Base-by-base conservation (phyloP, 2,329 filamentous ascomycete species). In the Colletotrichum magnum region DNA sequence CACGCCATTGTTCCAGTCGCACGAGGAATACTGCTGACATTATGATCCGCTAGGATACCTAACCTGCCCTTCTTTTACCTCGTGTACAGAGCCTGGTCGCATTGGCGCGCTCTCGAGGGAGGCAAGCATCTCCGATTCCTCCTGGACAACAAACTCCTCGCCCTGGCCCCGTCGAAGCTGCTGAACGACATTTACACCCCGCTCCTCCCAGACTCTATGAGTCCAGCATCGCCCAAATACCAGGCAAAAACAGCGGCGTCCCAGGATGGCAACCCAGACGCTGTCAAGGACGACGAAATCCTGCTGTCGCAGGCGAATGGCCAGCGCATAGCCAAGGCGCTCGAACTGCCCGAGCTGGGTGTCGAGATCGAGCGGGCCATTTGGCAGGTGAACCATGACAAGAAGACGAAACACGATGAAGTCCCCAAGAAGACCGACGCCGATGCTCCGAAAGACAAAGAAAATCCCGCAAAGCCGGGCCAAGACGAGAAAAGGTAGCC, bases 51-150 rank as follows among this genome's bases (percentile, higher is more conserved):
- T 41, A 97, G 94, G 71, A 87, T 98, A 72, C 95, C 95, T 43
- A 98, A 99, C 78, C 85, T 99, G 13, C 96, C 96, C 18, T 98
- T 98, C 85, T 98, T 98, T 85, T 99, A 98, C 80, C 88, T 98
- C 48, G 89, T 89, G 18, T 99, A 97, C 83, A 89, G 96, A 72
- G 92, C 94, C 28, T 98, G 93, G 92, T 97, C 93, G 21, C 94
- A 97, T 80, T 97, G 93, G 90, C 89, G 92, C 83, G 96, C 96
- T 61, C 84, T 97, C 62, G 89, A 90, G 45, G 96, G 96, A 63
- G 95, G 94, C 21, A 93, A 90, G 75, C 93, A 98, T 78, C 83
- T 98, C 41, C 89, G 95, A 73, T 96, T 94, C 79, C 87, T 99
- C 13, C 80, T 95, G 48, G 83, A 92, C 66, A 91, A 95, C 73